These are phyloP conservation scores for Bruguiera hainesii DNA, from an alignment of 441 rosid species.

Conservation along the genomic window DNA sequence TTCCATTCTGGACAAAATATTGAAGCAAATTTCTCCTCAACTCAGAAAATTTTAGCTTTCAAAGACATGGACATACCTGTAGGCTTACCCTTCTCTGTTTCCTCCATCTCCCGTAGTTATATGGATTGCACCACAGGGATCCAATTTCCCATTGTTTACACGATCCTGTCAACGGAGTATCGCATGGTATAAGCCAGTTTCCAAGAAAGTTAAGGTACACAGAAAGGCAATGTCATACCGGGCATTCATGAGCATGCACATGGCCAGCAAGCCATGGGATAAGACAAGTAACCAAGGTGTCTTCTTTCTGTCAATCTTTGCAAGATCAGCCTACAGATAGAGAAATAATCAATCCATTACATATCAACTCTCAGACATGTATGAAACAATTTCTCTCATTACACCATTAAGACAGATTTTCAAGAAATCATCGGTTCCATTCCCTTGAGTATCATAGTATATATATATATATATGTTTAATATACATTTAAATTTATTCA, in stretches of 20 bases:
- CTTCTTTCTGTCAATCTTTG: conserved; percentile 68
- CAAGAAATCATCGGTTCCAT: too few species aligned
- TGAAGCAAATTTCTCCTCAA: neutral
- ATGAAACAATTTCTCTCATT: neutral
- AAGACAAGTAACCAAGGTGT: conserved; percentile 89
- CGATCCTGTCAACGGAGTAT: conserved; percentile 53
- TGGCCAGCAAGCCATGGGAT: conserved; percentile 85
- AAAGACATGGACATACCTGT: conserved; percentile 40
- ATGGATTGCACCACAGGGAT: conserved; percentile 78
- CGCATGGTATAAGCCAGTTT: conserved; percentile 14
- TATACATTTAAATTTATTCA: too few species aligned
- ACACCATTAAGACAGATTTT: too few species aligned
- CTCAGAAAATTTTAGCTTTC: conserved; percentile 1
- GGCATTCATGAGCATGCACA: conserved; percentile 95
- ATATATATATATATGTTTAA: too few species aligned
- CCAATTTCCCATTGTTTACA: conserved; percentile 56
- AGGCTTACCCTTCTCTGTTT: conserved; percentile 88
- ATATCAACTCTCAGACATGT: neutral
- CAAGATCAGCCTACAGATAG: conserved; percentile 62
- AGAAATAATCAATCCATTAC: neutral
- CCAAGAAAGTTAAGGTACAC: conserved; percentile 10
- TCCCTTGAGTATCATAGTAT: too few species aligned
- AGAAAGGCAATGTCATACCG: conserved; percentile 40
- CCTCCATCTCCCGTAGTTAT: conserved; percentile 98
- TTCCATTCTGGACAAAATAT: neutral